Evolutionary conservation across 2,329 filamentous ascomycete species (phyloP).

Genomic region (Ophiostoma pallidulum): DNA sequence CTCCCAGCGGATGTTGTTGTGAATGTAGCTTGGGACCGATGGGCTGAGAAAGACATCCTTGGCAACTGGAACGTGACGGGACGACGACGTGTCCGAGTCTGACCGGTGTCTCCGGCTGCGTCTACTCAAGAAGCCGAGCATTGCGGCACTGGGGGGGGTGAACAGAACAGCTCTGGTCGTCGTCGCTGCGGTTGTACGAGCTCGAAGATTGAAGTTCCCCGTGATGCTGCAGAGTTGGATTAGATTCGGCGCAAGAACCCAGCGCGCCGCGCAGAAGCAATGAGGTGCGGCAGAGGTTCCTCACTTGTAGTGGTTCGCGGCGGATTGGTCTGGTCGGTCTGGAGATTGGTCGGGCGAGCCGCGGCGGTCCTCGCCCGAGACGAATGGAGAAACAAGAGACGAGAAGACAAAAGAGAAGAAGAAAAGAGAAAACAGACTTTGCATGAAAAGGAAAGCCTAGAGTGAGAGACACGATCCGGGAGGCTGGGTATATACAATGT

Average conservation of each 20-base stretch:
- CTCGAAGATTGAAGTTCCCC: no score
- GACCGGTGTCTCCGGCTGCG: conserved; percentile 3
- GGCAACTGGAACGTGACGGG: background rate
- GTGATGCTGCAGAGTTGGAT: no score
- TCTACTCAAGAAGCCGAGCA: conserved; percentile 10
- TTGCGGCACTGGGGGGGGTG: conserved; percentile 4
- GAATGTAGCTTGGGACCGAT: conserved; percentile 4
- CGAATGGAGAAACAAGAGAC: background rate
- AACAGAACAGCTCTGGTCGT: background rate
- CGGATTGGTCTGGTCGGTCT: no score
- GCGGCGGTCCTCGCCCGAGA: background rate
- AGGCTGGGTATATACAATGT: background rate
- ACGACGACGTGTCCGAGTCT: background rate
- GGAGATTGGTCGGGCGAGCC: no score
- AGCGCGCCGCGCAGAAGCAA: no score
- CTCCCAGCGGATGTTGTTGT: conserved; percentile 6
- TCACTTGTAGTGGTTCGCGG: no score
- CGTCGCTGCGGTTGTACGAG: background rate
- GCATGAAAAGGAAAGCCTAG: no score
- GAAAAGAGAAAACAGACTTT: no score
- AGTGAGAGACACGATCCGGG: no score
- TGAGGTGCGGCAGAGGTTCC: no score
- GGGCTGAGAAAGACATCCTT: conserved; percentile 2
- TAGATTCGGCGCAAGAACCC: no score
- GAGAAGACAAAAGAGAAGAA: background rate